These are phyloP conservation scores for Pachysandra terminalis DNA, from an alignment of 164 flowering plant species.

Conservation along the genomic window DNA sequence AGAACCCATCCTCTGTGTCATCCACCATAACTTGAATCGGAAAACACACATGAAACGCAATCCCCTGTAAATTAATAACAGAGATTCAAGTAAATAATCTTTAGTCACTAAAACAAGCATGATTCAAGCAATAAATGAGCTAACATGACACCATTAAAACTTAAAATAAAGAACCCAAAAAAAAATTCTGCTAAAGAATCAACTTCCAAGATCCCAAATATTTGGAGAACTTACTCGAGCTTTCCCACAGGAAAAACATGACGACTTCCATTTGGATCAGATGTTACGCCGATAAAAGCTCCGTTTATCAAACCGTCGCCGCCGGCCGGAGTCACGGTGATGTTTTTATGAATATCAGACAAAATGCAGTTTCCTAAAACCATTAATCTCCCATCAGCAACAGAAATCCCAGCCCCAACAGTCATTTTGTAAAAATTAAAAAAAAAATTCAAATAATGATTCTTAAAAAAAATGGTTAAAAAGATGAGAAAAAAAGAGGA, in stretches of 20 bases:
- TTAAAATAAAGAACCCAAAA: no score
- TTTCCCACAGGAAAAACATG: constrained; percentile 71
- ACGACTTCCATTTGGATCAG: constrained; percentile 68
- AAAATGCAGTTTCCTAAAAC: constrained; percentile 55
- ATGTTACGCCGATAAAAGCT: constrained; percentile 69
- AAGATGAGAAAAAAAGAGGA: no score
- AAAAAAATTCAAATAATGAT: background rate
- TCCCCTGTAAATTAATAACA: constrained; percentile 38
- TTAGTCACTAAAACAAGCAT: no score
- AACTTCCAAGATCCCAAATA: background rate
- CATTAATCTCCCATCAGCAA: constrained; percentile 50
- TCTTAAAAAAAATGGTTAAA: background rate
- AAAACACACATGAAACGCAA: constrained; percentile 76
- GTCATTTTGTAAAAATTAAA: constrained; percentile 45
- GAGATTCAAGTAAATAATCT: no score
- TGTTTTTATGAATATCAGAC: constrained; percentile 47
- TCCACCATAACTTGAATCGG: constrained; percentile 93
- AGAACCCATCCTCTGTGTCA: constrained; percentile 88
- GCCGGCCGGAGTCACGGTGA: constrained; percentile 49
- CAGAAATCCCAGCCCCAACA: constrained; percentile 62
- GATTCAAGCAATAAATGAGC: no score
- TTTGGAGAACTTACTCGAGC: constrained; percentile 39
- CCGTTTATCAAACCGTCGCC: constrained; percentile 46
- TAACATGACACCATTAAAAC: no score
- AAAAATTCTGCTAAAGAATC: no score